A percentile compares a stretch with the other conserved stretches of the same genome.
Evolutionary conservation across 371 early-diverging fungal genomes (phyloP).

Genomic region (Mucor sp.): DNA sequence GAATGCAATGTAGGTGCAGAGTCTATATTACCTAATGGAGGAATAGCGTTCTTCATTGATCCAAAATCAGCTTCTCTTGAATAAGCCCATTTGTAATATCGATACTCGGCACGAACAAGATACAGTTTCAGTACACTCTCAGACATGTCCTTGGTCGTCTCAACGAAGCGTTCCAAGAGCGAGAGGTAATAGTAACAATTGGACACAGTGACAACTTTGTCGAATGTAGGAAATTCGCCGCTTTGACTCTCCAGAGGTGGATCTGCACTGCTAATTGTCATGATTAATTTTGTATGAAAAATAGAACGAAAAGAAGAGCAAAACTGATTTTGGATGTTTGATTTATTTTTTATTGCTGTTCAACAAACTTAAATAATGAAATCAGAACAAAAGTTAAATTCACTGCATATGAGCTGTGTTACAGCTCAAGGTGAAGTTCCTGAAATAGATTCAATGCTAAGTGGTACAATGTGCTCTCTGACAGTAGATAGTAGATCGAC

Average conservation of each 20-base stretch:
- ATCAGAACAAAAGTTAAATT: too few species aligned
- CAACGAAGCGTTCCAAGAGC: conserved; percentile 12
- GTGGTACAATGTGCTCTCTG: too few species aligned
- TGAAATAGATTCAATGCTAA: too few species aligned
- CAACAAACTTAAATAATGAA: too few species aligned
- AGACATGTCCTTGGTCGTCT: neutral
- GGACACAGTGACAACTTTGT: conserved; percentile 1
- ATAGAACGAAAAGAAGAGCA: too few species aligned
- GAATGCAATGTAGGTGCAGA: too few species aligned
- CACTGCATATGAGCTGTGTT: too few species aligned
- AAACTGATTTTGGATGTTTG: too few species aligned
- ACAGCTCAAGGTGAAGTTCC: too few species aligned
- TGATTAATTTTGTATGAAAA: neutral
- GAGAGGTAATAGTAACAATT: conserved; percentile 19
- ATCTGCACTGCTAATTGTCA: neutral
- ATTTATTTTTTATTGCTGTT: too few species aligned
- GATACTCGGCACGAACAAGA: conserved; percentile 9
- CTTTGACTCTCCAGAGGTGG: neutral
- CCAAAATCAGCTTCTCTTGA: neutral
- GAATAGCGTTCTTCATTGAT: neutral
- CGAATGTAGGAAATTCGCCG: conserved; percentile 6
- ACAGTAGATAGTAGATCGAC: too few species aligned
- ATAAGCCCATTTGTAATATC: conserved; percentile 4
- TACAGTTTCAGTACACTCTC: conserved; percentile 2
- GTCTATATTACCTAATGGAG: neutral